These are phyloP conservation scores for Termitomyces sp. DNA, from an alignment of 768 basidiomycete species.

Conservation along the genomic window DNA sequence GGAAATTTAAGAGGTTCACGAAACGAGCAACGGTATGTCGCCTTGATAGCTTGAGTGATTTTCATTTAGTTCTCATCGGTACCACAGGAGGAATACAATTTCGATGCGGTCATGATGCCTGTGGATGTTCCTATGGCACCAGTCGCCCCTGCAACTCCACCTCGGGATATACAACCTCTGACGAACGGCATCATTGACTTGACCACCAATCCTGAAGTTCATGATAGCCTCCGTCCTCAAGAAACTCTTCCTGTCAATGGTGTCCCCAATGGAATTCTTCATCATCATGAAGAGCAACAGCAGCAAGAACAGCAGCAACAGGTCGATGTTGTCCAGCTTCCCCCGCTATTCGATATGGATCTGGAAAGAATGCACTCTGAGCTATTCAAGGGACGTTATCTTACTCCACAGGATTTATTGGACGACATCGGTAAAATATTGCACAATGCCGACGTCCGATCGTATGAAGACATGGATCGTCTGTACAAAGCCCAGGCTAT, in stretches of 20 bases:
- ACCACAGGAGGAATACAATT: constrained; percentile 70
- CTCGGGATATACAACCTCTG: constrained; percentile 30
- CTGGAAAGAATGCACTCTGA: constrained; percentile 87
- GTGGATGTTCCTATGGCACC: constrained; percentile 3
- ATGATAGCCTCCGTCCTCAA: background rate
- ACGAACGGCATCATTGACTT: constrained; percentile 44
- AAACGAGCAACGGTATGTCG: constrained; percentile 69
- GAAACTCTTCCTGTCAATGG: constrained; percentile 30
- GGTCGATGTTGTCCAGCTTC: constrained; percentile 32
- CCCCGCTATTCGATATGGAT: constrained; percentile 79
- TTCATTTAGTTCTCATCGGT: background rate
- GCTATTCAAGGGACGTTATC: constrained; percentile 81
- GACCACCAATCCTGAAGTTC: constrained; percentile 27
- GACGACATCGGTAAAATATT: constrained; percentile 79
- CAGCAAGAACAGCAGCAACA: constrained; percentile 29
- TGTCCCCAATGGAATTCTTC: constrained; percentile 34
- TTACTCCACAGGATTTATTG: constrained; percentile 86
- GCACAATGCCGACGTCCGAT: constrained; percentile 60
- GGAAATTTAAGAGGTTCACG: constrained; percentile 88
- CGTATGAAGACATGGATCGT: constrained; percentile 67
- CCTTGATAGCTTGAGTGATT: background rate
- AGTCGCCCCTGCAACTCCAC: constrained; percentile 27
- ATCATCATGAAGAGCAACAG: constrained; percentile 22
- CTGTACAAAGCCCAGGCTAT: constrained; percentile 83
- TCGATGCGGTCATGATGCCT: constrained; percentile 31